These are phyloP conservation scores for Fusarium xylarioides DNA, from an alignment of 2,329 filamentous ascomycete species.

Conservation along the genomic window DNA sequence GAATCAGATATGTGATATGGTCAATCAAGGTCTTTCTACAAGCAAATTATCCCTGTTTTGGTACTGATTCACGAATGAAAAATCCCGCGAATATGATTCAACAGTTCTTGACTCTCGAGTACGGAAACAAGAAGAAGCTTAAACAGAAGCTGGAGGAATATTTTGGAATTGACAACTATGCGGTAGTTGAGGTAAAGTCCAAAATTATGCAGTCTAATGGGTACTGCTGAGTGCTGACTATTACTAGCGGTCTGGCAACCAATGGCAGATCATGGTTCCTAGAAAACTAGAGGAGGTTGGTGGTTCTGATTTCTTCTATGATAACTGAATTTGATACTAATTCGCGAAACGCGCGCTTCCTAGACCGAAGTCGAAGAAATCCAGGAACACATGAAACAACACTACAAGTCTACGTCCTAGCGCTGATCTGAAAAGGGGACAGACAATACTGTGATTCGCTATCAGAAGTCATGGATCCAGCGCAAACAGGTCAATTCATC, in stretches of 20 bases:
- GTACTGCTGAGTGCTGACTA: neutral
- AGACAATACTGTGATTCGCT: neutral
- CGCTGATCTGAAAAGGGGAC: neutral
- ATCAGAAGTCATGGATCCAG: neutral
- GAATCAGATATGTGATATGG: no score
- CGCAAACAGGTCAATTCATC: neutral
- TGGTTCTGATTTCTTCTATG: neutral
- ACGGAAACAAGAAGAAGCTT: no score
- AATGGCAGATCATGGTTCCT: neutral
- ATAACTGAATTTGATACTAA: neutral
- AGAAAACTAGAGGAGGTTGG: neutral
- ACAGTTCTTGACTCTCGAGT: no score
- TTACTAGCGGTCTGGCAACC: neutral
- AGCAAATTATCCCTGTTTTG: no score
- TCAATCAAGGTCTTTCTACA: no score
- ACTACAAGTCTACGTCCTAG: neutral
- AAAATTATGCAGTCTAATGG: neutral
- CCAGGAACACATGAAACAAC: neutral
- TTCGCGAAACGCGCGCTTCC: fast-evolving
- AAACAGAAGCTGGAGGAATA: no score
- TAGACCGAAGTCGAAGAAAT: neutral
- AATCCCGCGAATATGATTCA: no score
- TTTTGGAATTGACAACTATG: no score
- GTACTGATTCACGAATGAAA: no score
- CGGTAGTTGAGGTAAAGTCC: neutral